These are phyloP conservation scores for Xylaria multiplex DNA, from an alignment of 2,329 filamentous ascomycete genomes.

Conservation along the genomic window DNA sequence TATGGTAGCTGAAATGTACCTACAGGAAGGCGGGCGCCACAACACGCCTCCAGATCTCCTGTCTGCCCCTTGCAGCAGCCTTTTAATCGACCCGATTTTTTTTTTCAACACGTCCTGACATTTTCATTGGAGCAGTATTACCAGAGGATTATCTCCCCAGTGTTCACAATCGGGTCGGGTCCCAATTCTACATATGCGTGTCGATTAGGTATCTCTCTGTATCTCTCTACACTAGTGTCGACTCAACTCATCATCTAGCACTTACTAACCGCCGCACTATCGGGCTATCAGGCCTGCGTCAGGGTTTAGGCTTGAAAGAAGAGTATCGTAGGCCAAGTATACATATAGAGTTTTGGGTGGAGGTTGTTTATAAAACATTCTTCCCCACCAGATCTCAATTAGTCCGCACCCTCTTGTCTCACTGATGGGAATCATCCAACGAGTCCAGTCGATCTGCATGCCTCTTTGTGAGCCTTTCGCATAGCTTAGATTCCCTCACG, in stretches of 20 bases:
- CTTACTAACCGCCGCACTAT: not conserved
- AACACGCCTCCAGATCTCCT: conserved; percentile 17
- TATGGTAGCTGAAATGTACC: conserved; percentile 24
- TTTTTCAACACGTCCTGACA: not conserved
- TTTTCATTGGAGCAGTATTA: conserved; percentile 14
- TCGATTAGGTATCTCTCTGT: not conserved
- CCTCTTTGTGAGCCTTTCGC: conserved; percentile 7
- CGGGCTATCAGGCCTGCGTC: not conserved
- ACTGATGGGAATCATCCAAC: conserved; percentile 13
- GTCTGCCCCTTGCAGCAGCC: conserved; percentile 26
- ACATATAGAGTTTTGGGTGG: conserved; percentile 11
- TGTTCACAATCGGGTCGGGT: not conserved
- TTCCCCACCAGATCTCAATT: conserved; percentile 28
- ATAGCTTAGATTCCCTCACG: not conserved
- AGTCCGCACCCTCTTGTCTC: conserved; percentile 23
- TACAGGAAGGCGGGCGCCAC: conserved; percentile 29
- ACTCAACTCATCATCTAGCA: not conserved
- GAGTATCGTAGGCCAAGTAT: not conserved
- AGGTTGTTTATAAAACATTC: conserved; percentile 24
- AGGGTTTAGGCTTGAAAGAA: conserved; percentile 26
- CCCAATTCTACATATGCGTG: not conserved
- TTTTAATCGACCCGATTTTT: conserved; percentile 3
- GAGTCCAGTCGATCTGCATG: conserved; percentile 1
- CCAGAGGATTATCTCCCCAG: not conserved
- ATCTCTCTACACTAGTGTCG: not conserved